phyloP scores from a whole-genome alignment of 129 eudicot genomes.

The carrot (Daucus carota) region DH1_v3.0 NC_030384.2:35788501-35789000 shows the following conservation, averaged over 20 bases:
- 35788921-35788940: constrained; percentile 35
- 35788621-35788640: not conserved
- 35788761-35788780: not conserved
- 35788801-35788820: constrained; percentile 77
- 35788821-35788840: constrained; percentile 84
- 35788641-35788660: not conserved
- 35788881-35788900: constrained; percentile 44
- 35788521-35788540: not conserved
- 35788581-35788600: not conserved
- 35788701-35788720: not conserved
- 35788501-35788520: not conserved
- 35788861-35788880: constrained; percentile 83
- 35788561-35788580: not conserved
- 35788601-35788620: not conserved
- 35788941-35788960: constrained; percentile 35
- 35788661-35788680: too few species aligned
- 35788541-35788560: not conserved
- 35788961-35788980: constrained; percentile 73
- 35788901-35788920: constrained; percentile 20
- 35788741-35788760: not conserved
- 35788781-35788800: constrained; percentile 17
- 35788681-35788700: not conserved
- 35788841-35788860: constrained; percentile 94
- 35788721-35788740: not conserved
- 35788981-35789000: constrained; percentile 89